A percentile compares a stretch with the other conserved stretches of the same genome.
Conservation (phyloP, 495 filamentous ascomycete species). For the Peziza echinospora region DNA sequence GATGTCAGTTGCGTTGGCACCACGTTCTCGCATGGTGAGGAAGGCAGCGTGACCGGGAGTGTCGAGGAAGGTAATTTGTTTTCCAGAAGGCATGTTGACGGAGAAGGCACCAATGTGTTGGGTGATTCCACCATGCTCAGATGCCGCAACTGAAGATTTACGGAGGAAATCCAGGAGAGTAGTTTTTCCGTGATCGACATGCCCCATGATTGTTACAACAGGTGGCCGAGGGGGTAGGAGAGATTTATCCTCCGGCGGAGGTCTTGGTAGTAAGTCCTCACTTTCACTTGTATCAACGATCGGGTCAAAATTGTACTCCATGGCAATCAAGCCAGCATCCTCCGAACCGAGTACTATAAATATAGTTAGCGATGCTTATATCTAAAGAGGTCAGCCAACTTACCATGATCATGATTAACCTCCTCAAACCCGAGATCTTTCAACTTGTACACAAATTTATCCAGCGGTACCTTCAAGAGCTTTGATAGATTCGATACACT, state of each 20-base stretch:
- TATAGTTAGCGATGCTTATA: too few species aligned
- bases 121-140: constrained; percentile 92
- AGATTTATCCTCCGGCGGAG: constrained; percentile 48
- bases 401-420: constrained; percentile 37
- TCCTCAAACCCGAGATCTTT: constrained; percentile 67
- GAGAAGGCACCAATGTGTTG: constrained; percentile 99
- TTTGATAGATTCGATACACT: constrained; percentile 66
- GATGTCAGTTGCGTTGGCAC: constrained; percentile 91
- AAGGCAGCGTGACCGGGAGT: constrained; percentile 96
- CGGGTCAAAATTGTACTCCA: constrained; percentile 84
- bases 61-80: constrained; percentile 86
- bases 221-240: constrained; percentile 55
- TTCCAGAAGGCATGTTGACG: constrained; percentile 62
- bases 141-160: constrained; percentile 70
- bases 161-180: constrained; percentile 87
- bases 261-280: constrained; percentile 52
- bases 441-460: constrained; percentile 54
- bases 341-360: constrained; percentile 83
- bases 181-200: constrained; percentile 98
- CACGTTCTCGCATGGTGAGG: constrained; percentile 81
- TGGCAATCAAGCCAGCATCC: constrained; percentile 70
- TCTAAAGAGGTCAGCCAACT: too few species aligned
- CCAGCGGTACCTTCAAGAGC: constrained; percentile 46
- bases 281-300: constrained; percentile 46
- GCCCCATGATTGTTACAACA: constrained; percentile 98